Evolutionary conservation across 345 rosid species (phyloP).

Genomic region (Litchi chinensis): DNA sequence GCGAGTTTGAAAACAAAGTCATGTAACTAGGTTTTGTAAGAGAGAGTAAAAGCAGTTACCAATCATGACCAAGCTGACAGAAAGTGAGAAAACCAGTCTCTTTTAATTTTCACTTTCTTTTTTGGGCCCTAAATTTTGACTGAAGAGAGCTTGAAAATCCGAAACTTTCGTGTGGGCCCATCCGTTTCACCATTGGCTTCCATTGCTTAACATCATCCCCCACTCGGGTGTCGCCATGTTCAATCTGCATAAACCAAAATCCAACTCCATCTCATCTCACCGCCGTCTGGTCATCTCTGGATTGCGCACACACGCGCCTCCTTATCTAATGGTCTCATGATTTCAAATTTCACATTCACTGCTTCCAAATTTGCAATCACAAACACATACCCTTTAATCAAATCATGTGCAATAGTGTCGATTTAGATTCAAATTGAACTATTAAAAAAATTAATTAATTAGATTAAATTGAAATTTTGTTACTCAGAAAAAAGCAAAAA

Average conservation of each 20-base stretch:
- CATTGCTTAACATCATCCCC: not conserved
- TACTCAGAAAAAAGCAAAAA: too few species aligned
- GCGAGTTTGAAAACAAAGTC: not conserved
- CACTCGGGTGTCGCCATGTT: not conserved
- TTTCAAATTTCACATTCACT: too few species aligned
- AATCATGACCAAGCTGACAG: constrained; percentile 17
- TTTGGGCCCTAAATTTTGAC: constrained; percentile 14
- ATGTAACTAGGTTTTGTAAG: too few species aligned
- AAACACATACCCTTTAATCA: not conserved
- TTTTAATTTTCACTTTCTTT: not conserved
- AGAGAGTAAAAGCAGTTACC: not conserved
- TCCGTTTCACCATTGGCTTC: not conserved
- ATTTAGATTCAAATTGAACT: not conserved
- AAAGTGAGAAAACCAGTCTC: too few species aligned
- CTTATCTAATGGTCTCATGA: too few species aligned
- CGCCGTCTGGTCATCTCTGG: not conserved
- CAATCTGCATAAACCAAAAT: not conserved
- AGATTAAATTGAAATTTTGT: not conserved
- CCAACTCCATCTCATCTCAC: not conserved
- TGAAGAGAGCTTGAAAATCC: not conserved
- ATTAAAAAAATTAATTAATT: not conserved
- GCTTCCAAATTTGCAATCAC: not conserved
- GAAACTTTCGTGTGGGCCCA: constrained; percentile 20
- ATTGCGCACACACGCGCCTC: too few species aligned
- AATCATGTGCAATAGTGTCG: not conserved